phyloP scores from a whole-genome alignment of 2,329 filamentous ascomycete genomes.

The Metarhizium humberi region DNA sequence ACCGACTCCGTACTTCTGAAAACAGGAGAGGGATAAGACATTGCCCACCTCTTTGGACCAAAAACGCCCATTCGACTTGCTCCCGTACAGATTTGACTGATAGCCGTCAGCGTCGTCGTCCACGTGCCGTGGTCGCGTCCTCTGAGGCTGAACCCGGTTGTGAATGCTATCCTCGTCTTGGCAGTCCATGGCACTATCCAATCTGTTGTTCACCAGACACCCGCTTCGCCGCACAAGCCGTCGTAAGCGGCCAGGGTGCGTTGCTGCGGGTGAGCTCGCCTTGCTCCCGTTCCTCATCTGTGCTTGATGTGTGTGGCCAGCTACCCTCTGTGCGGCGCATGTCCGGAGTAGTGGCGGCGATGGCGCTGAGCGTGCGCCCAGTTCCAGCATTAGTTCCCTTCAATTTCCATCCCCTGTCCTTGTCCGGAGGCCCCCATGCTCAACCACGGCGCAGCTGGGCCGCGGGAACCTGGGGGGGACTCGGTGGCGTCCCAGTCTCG shows the following conservation, averaged over 20 bases:
- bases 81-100: background rate
- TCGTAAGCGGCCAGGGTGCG: constrained; percentile 4
- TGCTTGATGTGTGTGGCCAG: too few species aligned
- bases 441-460: background rate
- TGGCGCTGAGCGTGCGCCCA: too few species aligned
- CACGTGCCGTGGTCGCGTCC: background rate
- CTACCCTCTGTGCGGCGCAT: too few species aligned
- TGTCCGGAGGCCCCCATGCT: background rate
- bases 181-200: background rate
- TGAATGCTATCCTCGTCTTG: background rate
- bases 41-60: too few species aligned
- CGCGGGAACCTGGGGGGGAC: background rate
- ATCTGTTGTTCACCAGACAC: background rate
- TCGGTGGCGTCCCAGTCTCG: background rate
- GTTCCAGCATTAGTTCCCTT: background rate
- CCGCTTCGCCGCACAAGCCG: constrained; percentile 3
- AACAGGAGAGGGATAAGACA: too few species aligned
- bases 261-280: background rate
- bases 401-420: background rate
- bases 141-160: background rate
- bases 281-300: too few species aligned
- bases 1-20: background rate
- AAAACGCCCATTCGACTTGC: too few species aligned
- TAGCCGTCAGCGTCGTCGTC: background rate
- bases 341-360: too few species aligned